Evolutionary conservation across 2,329 filamentous ascomycete species (phyloP), one percentile per base, ranked within the genome.

Genomic region (Phialocephala sp.): DNA sequence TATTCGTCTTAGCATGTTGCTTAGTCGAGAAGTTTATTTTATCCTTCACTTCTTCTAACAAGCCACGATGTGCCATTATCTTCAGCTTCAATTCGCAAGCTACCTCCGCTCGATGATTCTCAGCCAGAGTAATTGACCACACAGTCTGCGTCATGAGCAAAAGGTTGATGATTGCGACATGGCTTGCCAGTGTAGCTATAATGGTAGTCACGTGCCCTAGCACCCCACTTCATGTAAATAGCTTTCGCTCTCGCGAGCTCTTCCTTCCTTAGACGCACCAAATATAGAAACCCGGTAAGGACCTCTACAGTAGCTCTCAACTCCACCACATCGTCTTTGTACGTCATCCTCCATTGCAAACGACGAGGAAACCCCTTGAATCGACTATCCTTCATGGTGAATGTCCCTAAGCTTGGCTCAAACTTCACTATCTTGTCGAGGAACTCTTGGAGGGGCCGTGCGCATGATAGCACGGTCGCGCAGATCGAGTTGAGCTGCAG

Each of bases 401-500:
- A 63, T 41, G 35, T 59, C 18, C 55, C 61, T 8, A 59, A 37
- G 5, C 27, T 20, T 14, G 45, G 18, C 35, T 63, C 39, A 27
- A 63, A 63, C 9, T 63, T 63, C n/a, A 22, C n/a, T 47, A 63
- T 52, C 27, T 59, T 63, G 52, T 54, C 18, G 39, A 63, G 54
- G 32, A 63, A 63, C 5, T 39, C 54, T 50, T 59, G 39, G 9
- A 63, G 55, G 14, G 61, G 61, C 18, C 41, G 45, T 36, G 43
- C 27, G 55, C 60, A 63, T 35, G 39, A 37, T 15, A 58, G n/a
- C 9, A 54, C 55, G 2, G 55, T 58, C 14, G 54, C 61, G 9
- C 61, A 54, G 36, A 63, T 63, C 15, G 62, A 55, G 32, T 52
- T 52, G 43, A 59, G 55, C 6, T 39, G 41, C 11, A 59, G n/a